Conservation (phyloP, 169 alveolate species). For the Cryptosporidium ryanae region DNA sequence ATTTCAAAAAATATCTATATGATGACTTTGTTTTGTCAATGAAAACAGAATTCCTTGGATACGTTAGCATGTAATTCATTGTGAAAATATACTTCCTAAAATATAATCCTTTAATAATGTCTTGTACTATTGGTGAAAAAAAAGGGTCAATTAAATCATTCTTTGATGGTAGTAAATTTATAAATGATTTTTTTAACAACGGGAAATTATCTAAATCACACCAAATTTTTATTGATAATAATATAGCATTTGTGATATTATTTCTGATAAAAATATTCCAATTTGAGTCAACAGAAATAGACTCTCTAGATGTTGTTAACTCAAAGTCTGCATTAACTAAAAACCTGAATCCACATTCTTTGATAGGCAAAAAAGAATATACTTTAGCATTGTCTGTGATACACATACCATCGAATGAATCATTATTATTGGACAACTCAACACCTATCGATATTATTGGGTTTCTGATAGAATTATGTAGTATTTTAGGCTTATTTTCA, state of each 20-base stretch:
- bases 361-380: slow-evolving; percentile 77
- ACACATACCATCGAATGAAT: slow-evolving; percentile 44
- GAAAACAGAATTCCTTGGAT: slow-evolving; percentile 26
- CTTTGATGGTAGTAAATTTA: slow-evolving; percentile 15
- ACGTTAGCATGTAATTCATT: background rate
- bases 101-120: background rate
- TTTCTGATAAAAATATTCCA: slow-evolving; percentile 56
- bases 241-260: slow-evolving; percentile 33
- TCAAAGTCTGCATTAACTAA: slow-evolving; percentile 77
- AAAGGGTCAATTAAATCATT: slow-evolving; percentile 14
- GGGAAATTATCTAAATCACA: slow-evolving; percentile 15
- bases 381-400: background rate
- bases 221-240: background rate
- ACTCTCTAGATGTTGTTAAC: slow-evolving; percentile 78
- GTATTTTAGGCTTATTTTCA: background rate
- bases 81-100: slow-evolving; percentile 31
- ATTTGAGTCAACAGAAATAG: slow-evolving; percentile 25
- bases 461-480: background rate
- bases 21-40: slow-evolving; percentile 7
- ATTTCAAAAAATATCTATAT: background rate
- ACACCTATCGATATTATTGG: slow-evolving; percentile 35
- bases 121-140: slow-evolving; percentile 11
- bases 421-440: background rate
- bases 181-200: slow-evolving; percentile 38
- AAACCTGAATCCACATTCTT: slow-evolving; percentile 77